Percentiles rank a stretch among this genome's conserved stretches.
Evolutionary conservation across 257 asterid genomes (phyloP).

Genomic region (Vinca minor): DNA sequence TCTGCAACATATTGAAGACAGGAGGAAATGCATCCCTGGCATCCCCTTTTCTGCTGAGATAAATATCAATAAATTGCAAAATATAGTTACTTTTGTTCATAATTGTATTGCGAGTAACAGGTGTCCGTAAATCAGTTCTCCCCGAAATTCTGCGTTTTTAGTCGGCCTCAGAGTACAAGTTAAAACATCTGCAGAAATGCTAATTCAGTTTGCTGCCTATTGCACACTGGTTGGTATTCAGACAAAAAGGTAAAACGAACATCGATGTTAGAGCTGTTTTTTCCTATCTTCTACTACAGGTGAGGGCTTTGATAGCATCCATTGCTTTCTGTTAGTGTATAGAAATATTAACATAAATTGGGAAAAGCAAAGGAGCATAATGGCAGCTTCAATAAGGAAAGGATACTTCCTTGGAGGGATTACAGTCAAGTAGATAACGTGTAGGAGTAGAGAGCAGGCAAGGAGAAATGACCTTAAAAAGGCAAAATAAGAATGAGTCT

Average conservation of each 20-base stretch:
- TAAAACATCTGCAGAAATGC: neutral
- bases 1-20: neutral
- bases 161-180: too few relatives aligned
- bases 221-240: neutral
- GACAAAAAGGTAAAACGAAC: neutral
- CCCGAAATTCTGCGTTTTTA: too few relatives aligned
- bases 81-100: neutral
- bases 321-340: constrained; percentile 56
- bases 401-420: constrained; percentile 81
- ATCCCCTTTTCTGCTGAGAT: neutral
- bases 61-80: neutral
- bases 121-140: neutral
- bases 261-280: constrained; percentile 42
- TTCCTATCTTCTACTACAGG: constrained; percentile 26
- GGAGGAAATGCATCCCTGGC: neutral
- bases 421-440: constrained; percentile 49
- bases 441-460: constrained; percentile 52
- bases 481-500: constrained; percentile 19
- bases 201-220: neutral
- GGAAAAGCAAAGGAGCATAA: constrained; percentile 77
- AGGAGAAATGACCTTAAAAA: constrained; percentile 30
- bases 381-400: constrained; percentile 72
- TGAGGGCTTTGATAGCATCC: constrained; percentile 39
- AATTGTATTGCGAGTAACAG: neutral
- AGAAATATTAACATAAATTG: constrained; percentile 49